phyloP scores from a whole-genome alignment of 1,284 basidiomycete species.

The Ganoderma multipileum region DNA sequence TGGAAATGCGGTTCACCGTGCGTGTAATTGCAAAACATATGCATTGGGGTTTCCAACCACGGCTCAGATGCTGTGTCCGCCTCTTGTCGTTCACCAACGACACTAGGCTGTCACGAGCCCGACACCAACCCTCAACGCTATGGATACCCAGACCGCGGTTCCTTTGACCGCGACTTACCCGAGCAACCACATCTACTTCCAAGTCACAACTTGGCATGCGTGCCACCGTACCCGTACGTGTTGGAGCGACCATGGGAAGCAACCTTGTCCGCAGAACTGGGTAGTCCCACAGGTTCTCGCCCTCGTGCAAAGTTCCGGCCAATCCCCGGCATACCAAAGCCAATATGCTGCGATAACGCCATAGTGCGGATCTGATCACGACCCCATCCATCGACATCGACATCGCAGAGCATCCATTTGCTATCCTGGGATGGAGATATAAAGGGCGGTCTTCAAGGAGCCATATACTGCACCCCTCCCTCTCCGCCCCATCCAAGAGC shows the following conservation, averaged over 20 bases:
- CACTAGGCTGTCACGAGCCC: background rate
- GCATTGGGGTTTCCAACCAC: background rate
- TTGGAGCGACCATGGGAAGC: background rate
- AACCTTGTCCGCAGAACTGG: background rate
- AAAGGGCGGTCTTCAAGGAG: background rate
- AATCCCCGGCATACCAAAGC: background rate
- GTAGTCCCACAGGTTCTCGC: background rate
- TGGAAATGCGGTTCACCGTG: background rate
- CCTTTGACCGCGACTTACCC: background rate
- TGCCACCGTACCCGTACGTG: background rate
- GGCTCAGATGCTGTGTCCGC: background rate
- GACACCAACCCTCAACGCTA: background rate
- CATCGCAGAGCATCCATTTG: background rate
- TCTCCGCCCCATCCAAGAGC: background rate
- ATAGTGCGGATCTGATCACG: slow-evolving; percentile 2
- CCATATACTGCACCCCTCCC: background rate
- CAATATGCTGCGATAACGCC: background rate
- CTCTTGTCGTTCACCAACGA: background rate
- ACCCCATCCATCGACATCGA: slow-evolving; percentile 2
- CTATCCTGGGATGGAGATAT: background rate
- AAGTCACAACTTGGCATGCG: background rate
- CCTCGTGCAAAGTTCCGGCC: background rate
- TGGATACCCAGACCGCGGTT: background rate
- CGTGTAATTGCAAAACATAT: background rate
- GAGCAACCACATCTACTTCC: background rate